Evolutionary conservation across 805 yeast species (phyloP), one percentile per base, ranked within the genome.

Genomic region (Grigorovia yakushimaensis): DNA sequence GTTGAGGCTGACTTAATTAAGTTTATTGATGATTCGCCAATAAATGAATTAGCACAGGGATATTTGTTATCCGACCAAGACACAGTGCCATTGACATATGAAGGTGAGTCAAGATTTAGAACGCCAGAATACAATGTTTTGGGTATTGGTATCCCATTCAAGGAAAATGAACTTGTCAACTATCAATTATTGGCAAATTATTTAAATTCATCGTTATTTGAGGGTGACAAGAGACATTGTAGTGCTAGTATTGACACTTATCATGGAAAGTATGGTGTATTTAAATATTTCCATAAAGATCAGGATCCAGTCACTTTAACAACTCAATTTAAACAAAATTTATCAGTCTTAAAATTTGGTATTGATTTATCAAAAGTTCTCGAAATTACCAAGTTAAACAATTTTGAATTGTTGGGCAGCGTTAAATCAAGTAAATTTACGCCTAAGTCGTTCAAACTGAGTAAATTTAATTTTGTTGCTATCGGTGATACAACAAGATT

Each of bases 401-500:
- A 67, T 42, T 70, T 74, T 42, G 60, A 73, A 49, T 23, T 40
- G n/a, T n/a, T n/a, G 17, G 65, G 71, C 41, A 75, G 72, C 55
- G 70, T 67, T 11, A 23, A 33, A 8, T 15, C 38, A 47, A 65
- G 70, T 46, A 65, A 71, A 47, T 60, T 68, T 33, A 54, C 67
- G 21, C 73, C 69, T 46, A 68, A 70, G 52, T 55, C 61, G 50
- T 72, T 64, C 65, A 72, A 76, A 61, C 59, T 84, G 51, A 75
- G 74, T 54, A 79, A 79, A 62, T 82, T 81, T 73, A 88, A 82
- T 73, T 82, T 84, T 63, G 93, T 83, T 55, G 96, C 93, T 53
- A 82, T 87, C 52, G 98, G 98, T 71, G 83, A 88, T 68, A 79
- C 83, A 51, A 82, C 81, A 64, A 80, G 79, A 55, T 79, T 91